Evolutionary conservation across 2,329 filamentous ascomycete genomes (phyloP).

Genomic region (Fusarium tuaranense): DNA sequence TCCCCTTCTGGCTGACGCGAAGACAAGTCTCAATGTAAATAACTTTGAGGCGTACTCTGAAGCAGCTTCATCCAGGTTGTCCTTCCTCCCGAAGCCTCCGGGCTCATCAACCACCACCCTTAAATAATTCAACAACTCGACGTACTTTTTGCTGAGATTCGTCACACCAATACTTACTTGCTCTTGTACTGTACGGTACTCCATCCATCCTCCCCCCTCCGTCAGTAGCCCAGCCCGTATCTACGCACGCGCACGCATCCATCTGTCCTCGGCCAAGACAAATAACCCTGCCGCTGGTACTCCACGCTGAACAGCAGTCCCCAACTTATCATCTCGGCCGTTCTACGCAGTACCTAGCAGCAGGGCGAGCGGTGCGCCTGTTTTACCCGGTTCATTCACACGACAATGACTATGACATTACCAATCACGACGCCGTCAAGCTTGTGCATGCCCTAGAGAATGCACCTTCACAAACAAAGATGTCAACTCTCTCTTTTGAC

Average conservation of each 20-base stretch:
- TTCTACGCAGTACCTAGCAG: slow-evolving; percentile 16
- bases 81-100: slow-evolving; percentile 30
- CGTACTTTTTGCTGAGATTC: neutral
- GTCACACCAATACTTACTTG: slow-evolving; percentile 3
- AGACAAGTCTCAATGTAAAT: neutral
- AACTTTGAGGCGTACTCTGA: neutral
- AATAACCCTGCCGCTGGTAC: slow-evolving; percentile 32
- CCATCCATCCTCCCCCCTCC: neutral
- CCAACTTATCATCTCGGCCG: slow-evolving; percentile 16
- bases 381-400: slow-evolving; percentile 31
- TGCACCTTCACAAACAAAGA: slow-evolving; percentile 1
- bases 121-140: slow-evolving; percentile 3
- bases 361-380: slow-evolving; percentile 19
- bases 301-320: slow-evolving; percentile 30
- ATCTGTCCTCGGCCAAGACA: slow-evolving; percentile 26
- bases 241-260: slow-evolving; percentile 4
- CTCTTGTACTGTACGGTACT: neutral
- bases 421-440: slow-evolving; percentile 26
- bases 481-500: neutral
- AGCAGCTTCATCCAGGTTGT: neutral
- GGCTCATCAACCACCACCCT: slow-evolving; percentile 5
- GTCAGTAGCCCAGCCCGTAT: neutral
- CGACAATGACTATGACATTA: slow-evolving; percentile 21
- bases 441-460: slow-evolving; percentile 5
- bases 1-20: neutral